phyloP scores from a whole-genome alignment of 2,329 filamentous ascomycete genomes.

The Cercospora sesami region DNA sequence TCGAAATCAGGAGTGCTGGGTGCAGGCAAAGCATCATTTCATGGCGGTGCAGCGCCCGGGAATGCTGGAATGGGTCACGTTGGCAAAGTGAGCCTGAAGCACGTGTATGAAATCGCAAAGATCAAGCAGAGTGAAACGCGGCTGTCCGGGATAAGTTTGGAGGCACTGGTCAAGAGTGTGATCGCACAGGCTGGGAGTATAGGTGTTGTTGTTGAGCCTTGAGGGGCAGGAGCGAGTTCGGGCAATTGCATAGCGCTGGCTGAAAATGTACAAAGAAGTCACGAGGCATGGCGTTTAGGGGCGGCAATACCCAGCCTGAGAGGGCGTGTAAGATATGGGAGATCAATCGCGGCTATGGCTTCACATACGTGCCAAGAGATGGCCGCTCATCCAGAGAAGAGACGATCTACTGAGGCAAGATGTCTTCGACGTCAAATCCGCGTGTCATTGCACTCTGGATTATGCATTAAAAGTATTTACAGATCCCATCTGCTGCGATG shows the following conservation, averaged over 20 bases:
- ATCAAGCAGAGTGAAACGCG: conserved; percentile 69
- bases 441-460: conserved; percentile 17
- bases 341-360: neutral
- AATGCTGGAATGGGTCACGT: conserved; percentile 74
- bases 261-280: neutral
- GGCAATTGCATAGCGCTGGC: conserved; percentile 1
- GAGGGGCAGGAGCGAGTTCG: conserved; percentile 14
- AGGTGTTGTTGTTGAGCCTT: conserved; percentile 53
- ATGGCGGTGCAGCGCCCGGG: conserved; percentile 30
- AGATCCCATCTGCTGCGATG: conserved; percentile 20
- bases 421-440: neutral
- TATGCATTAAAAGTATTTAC: conserved; percentile 30
- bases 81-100: conserved; percentile 88
- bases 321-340: neutral
- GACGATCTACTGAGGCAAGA: neutral
- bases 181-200: conserved; percentile 54
- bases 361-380: neutral
- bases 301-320: conserved; percentile 12
- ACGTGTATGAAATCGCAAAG: conserved; percentile 95
- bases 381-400: neutral
- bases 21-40: conserved; percentile 40
- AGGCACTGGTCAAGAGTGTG: conserved; percentile 77
- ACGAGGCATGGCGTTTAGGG: conserved; percentile 8
- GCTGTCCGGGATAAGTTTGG: conserved; percentile 70
- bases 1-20: conserved; percentile 41